A percentile compares a stretch with the other conserved stretches of the same genome.
phyloP scores from a whole-genome alignment of 2,329 filamentous ascomycete genomes.

The Alternaria dauci region DNA sequence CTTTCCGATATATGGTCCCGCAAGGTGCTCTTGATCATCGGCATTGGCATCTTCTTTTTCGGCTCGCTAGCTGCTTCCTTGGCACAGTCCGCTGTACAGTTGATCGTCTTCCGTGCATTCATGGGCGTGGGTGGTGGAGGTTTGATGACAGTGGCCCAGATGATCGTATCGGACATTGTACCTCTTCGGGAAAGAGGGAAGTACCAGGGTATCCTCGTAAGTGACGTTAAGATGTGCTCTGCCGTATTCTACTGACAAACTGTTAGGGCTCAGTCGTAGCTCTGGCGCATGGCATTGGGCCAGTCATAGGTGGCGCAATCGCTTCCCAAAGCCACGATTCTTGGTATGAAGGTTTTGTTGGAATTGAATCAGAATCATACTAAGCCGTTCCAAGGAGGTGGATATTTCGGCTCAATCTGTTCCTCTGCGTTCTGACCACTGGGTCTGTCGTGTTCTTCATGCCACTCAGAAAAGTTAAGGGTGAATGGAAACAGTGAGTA shows the following conservation, averaged over 20 bases:
- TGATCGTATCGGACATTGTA: slow-evolving; percentile 51
- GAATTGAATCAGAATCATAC: neutral
- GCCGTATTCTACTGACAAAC: neutral
- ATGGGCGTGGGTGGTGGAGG: slow-evolving; percentile 72
- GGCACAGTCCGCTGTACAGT: slow-evolving; percentile 59
- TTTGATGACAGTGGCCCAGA: slow-evolving; percentile 56
- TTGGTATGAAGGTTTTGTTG: slow-evolving; percentile 16
- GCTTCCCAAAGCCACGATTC: slow-evolving; percentile 30
- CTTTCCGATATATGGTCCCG: slow-evolving; percentile 68
- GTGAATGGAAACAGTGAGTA: slow-evolving; percentile 59
- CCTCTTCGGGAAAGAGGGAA: slow-evolving; percentile 51
- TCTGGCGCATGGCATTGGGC: slow-evolving; percentile 37
- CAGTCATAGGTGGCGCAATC: slow-evolving; percentile 39
- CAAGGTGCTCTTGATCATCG: slow-evolving; percentile 57
- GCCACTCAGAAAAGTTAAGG: slow-evolving; percentile 56
- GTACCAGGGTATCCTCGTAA: slow-evolving; percentile 47
- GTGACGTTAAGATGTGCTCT: neutral
- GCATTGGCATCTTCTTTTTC: slow-evolving; percentile 58
- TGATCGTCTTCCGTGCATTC: slow-evolving; percentile 67
- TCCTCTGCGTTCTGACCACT: slow-evolving; percentile 26
- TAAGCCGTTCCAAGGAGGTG: slow-evolving; percentile 21
- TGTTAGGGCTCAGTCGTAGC: slow-evolving; percentile 48
- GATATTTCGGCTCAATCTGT: slow-evolving; percentile 50
- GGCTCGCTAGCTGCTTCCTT: slow-evolving; percentile 65
- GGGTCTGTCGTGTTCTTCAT: slow-evolving; percentile 35